phyloP scores from a whole-genome alignment of 169 alveolate genomes.

The Babesia bovis region DNA sequence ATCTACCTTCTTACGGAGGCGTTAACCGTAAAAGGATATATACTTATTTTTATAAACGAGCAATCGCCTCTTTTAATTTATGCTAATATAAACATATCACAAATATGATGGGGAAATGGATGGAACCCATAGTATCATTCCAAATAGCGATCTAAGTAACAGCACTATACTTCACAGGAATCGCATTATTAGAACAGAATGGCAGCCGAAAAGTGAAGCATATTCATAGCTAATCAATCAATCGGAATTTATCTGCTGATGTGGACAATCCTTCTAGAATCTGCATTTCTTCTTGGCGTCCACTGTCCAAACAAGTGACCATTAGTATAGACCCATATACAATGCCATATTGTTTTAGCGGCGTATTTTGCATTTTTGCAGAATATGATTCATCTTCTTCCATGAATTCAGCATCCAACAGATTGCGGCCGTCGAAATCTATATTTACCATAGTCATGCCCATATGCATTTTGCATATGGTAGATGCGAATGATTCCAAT shows the following conservation, averaged over 20 bases:
- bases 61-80: no score
- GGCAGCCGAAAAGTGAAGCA: no score
- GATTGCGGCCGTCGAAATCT: conserved; percentile 43
- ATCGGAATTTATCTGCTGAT: not conserved
- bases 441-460: conserved; percentile 38
- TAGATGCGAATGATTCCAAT: conserved; percentile 10
- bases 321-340: conserved; percentile 40
- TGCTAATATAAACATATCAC: no score
- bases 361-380: not conserved
- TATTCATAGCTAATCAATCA: not conserved
- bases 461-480: conserved; percentile 12
- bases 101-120: no score
- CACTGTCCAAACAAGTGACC: conserved; percentile 34
- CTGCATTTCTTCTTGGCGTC: conserved; percentile 17
- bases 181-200: no score
- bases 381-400: conserved; percentile 55
- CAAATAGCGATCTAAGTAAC: no score
- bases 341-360: conserved; percentile 28
- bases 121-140: no score
- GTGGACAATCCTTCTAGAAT: conserved; percentile 4
- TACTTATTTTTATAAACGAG: no score
- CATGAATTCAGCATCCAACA: conserved; percentile 33
- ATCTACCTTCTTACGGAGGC: no score
- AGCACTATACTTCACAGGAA: no score
- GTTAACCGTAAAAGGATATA: no score